A percentile compares a stretch with the other conserved stretches of the same genome.
These are phyloP conservation scores for Aspergillus taichungensis DNA, from an alignment of 495 filamentous ascomycete species.

Conservation along the genomic window DNA sequence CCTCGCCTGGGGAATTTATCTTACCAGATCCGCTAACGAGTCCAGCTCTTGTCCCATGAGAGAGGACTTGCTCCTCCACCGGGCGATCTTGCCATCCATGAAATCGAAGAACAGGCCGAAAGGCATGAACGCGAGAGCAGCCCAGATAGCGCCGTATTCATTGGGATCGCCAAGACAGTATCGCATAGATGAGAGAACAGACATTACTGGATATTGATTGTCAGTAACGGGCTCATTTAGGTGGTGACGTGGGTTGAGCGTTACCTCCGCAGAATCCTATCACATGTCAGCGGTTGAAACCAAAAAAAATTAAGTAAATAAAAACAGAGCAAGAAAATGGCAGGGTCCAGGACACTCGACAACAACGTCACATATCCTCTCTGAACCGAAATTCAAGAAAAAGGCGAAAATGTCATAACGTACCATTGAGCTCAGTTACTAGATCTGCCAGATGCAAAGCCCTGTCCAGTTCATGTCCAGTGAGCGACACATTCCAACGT, in stretches of 20 bases:
- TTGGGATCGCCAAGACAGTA: slow-evolving; percentile 75
- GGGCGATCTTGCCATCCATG: slow-evolving; percentile 92
- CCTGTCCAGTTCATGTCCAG: slow-evolving; percentile 28
- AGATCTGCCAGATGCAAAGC: slow-evolving; percentile 90
- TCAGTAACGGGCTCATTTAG: slow-evolving; percentile 15
- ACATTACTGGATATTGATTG: slow-evolving; percentile 54
- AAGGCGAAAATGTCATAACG: neutral
- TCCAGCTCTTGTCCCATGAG: slow-evolving; percentile 98
- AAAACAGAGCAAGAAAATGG: too few relatives aligned
- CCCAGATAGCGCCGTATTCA: slow-evolving; percentile 59
- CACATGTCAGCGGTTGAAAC: slow-evolving; percentile 7
- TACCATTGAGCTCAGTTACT: slow-evolving; percentile 94
- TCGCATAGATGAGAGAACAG: slow-evolving; percentile 89
- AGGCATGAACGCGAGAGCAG: slow-evolving; percentile 80
- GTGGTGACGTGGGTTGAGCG: slow-evolving; percentile 4
- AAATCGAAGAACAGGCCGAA: slow-evolving; percentile 97
- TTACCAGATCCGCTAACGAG: slow-evolving; percentile 92
- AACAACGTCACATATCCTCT: too few relatives aligned
- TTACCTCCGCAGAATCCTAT: slow-evolving; percentile 49
- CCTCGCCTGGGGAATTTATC: slow-evolving; percentile 2
- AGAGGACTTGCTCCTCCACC: slow-evolving; percentile 91
- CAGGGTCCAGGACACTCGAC: too few relatives aligned
- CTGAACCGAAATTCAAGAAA: too few relatives aligned
- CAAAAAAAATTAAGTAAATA: too few relatives aligned
- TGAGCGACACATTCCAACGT: slow-evolving; percentile 8